Evolutionary conservation across 768 basidiomycete species (phyloP).

Genomic region (Sarcodon sp.): DNA sequence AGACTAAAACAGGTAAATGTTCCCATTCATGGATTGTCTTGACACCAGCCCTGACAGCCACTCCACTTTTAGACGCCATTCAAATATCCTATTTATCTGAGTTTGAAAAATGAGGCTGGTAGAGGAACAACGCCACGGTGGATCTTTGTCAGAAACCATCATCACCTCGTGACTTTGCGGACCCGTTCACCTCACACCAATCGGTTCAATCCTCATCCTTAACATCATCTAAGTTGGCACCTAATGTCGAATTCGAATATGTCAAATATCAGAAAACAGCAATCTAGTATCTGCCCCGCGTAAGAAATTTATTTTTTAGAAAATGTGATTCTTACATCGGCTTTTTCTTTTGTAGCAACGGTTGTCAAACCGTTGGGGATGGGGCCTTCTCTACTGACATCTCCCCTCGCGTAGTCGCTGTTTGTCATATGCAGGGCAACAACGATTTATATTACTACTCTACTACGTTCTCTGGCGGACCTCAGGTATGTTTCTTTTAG

Average conservation of each 20-base stretch:
- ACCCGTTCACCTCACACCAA: too few species aligned
- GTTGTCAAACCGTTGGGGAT: constrained; percentile 94
- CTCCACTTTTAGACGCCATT: too few species aligned
- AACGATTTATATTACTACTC: constrained; percentile 84
- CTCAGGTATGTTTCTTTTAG: constrained; percentile 45
- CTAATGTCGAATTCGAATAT: constrained; percentile 64
- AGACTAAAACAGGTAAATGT: too few species aligned
- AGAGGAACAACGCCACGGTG: too few species aligned
- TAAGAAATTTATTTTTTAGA: constrained; percentile 25
- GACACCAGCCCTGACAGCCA: too few species aligned
- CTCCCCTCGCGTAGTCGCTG: constrained; percentile 72
- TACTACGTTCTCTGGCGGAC: constrained; percentile 89
- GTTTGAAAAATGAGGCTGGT: too few species aligned
- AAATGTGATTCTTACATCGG: background rate
- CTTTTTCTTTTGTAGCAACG: constrained; percentile 53
- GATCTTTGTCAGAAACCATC: too few species aligned
- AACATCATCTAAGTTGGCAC: constrained; percentile 67
- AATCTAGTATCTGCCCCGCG: constrained; percentile 95
- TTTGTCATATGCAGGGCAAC: constrained; percentile 74
- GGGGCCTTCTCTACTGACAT: constrained; percentile 73
- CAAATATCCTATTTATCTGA: too few species aligned
- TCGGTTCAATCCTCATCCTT: too few species aligned
- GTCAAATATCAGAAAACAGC: constrained; percentile 60
- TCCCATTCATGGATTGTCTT: too few species aligned
- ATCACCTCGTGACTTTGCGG: too few species aligned